phyloP scores from a whole-genome alignment of 2,329 filamentous ascomycete species.

The Coniochaeta sp. region DNA sequence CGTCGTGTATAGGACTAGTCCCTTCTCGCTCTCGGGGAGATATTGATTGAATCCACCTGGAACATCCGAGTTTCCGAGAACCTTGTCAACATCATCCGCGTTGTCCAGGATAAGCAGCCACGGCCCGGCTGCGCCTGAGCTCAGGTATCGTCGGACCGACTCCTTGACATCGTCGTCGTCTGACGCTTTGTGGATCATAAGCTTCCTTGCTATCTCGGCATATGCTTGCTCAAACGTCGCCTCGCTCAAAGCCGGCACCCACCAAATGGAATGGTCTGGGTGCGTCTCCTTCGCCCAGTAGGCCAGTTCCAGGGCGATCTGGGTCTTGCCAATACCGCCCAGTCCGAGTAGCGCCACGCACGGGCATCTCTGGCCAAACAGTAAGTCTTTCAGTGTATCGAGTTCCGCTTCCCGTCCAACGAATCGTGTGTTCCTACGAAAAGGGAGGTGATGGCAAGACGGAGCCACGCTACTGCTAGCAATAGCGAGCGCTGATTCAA shows the following conservation, averaged over 20 bases:
- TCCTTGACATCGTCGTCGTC: conserved; percentile 5
- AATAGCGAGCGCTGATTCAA: too few relatives aligned
- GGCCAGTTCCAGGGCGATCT: conserved; percentile 27
- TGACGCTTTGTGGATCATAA: conserved; percentile 16
- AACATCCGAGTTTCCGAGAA: neutral
- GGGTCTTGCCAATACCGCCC: conserved; percentile 30
- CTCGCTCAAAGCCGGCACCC: conserved; percentile 28
- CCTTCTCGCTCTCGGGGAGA: conserved; percentile 23
- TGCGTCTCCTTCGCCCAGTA: conserved; percentile 23
- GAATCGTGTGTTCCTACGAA: neutral
- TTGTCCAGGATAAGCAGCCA: conserved; percentile 19
- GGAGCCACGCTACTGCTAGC: too few relatives aligned
- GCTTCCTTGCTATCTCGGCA: conserved; percentile 15
- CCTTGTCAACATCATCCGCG: conserved; percentile 10
- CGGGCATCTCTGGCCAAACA: neutral
- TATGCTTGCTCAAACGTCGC: conserved; percentile 31
- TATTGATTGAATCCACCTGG: conserved; percentile 17
- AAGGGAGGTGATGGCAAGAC: neutral
- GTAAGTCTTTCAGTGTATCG: neutral
- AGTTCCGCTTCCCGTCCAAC: neutral
- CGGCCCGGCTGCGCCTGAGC: conserved; percentile 9
- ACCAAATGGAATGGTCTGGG: conserved; percentile 30
- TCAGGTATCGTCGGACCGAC: conserved; percentile 8
- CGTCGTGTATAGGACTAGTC: conserved; percentile 28
- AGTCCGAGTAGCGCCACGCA: conserved; percentile 14